phyloP scores from a whole-genome alignment of 257 asterid genomes.

The Penstemon davidsonii region DNA sequence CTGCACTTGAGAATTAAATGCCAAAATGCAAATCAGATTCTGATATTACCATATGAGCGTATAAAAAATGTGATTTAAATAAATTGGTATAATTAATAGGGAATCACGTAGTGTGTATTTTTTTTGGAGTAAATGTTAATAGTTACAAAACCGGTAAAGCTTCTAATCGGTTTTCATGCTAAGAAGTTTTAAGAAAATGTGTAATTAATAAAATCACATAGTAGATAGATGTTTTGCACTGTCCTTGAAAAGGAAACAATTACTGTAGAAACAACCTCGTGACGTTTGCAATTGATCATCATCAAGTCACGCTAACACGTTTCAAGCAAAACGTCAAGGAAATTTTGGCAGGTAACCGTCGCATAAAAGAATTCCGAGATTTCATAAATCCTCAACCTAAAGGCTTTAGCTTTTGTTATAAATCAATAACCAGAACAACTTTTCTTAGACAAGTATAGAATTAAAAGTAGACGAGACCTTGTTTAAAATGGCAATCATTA shows the following conservation, averaged over 20 bases:
- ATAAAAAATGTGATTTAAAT: not conserved
- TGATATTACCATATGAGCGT: not conserved
- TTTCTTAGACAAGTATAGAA: not conserved
- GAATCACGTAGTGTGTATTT: not conserved
- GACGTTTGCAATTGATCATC: not conserved
- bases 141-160: no score
- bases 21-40: not conserved
- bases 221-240: no score
- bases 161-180: no score
- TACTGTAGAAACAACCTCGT: not conserved
- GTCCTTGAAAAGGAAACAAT: not conserved
- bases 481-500: not conserved
- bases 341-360: not conserved
- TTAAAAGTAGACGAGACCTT: not conserved
- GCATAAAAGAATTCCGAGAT: not conserved
- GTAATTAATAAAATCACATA: no score
- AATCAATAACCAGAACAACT: constrained; percentile 2
- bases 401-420: not conserved
- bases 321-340: not conserved
- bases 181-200: no score
- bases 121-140: no score
- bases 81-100: no score
- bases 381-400: not conserved
- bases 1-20: not conserved
- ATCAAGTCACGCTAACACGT: no score